Evolutionary conservation across 768 basidiomycete genomes (phyloP).

Genomic region (Tricholoma terreum): DNA sequence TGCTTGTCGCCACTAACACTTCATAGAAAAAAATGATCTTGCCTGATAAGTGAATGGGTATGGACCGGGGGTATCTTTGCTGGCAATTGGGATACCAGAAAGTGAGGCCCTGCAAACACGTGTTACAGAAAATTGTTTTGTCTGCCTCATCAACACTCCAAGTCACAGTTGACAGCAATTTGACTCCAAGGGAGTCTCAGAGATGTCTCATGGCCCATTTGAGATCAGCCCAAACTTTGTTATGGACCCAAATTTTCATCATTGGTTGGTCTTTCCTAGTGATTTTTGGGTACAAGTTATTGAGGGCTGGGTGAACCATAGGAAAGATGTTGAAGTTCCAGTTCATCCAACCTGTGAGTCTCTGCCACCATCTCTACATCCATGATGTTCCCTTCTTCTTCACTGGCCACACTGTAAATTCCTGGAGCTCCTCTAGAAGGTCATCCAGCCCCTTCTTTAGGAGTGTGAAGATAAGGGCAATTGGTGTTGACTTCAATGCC

Average conservation of each 20-base stretch:
- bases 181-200: background rate
- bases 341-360: background rate
- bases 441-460: background rate
- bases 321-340: background rate
- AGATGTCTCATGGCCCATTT: background rate
- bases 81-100: background rate
- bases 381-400: background rate
- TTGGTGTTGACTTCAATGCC: slow-evolving; percentile 35
- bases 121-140: slow-evolving; percentile 1
- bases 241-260: background rate
- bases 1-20: too few relatives aligned
- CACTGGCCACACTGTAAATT: background rate
- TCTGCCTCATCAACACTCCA: background rate
- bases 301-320: background rate
- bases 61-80: too few relatives aligned
- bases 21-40: too few relatives aligned
- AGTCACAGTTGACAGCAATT: background rate
- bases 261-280: background rate
- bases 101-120: background rate
- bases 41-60: too few relatives aligned
- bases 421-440: slow-evolving; percentile 10
- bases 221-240: background rate
- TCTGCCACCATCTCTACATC: slow-evolving; percentile 21
- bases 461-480: slow-evolving; percentile 26
- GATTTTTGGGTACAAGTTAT: background rate